phyloP scores from a whole-genome alignment of 176 grass and related monocot species.

The Metroxylon sagu region DNA sequence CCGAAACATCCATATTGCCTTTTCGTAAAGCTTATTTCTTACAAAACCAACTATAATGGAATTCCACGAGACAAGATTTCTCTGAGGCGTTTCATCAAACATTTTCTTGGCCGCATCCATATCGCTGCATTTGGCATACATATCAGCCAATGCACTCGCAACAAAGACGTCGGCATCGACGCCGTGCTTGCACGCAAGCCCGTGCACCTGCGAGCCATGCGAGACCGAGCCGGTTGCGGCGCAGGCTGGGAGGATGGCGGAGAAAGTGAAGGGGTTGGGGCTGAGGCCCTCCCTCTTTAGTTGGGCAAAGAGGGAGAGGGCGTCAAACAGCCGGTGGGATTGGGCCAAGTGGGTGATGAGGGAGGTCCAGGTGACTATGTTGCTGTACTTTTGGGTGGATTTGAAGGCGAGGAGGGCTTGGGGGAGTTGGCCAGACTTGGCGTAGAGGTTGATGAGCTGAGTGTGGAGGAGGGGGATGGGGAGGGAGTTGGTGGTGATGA shows the following conservation, averaged over 20 bases:
- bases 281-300: not conserved
- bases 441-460: conserved; percentile 50
- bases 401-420: conserved; percentile 20
- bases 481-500: conserved; percentile 16
- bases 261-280: conserved; percentile 28
- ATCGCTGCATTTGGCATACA: conserved; percentile 35
- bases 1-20: conserved; percentile 10
- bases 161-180: conserved; percentile 29
- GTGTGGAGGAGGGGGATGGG: conserved; percentile 31
- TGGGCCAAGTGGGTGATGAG: conserved; percentile 32
- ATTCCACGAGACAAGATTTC: conserved; percentile 34
- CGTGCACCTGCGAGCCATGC: conserved; percentile 31
- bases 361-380: conserved; percentile 14
- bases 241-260: conserved; percentile 28
- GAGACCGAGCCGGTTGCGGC: not conserved
- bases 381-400: conserved; percentile 1
- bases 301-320: conserved; percentile 41
- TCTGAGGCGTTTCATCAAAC: conserved; percentile 15
- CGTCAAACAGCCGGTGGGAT: conserved; percentile 5
- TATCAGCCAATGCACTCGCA: conserved; percentile 22
- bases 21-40: conserved; percentile 19
- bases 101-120: conserved; percentile 23
- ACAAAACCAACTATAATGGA: conserved; percentile 33
- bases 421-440: conserved; percentile 17
- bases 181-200: conserved; percentile 26